Evolutionary conservation across 2,329 filamentous ascomycete genomes (phyloP).

Genomic region (Neofusicoccum ribis): DNA sequence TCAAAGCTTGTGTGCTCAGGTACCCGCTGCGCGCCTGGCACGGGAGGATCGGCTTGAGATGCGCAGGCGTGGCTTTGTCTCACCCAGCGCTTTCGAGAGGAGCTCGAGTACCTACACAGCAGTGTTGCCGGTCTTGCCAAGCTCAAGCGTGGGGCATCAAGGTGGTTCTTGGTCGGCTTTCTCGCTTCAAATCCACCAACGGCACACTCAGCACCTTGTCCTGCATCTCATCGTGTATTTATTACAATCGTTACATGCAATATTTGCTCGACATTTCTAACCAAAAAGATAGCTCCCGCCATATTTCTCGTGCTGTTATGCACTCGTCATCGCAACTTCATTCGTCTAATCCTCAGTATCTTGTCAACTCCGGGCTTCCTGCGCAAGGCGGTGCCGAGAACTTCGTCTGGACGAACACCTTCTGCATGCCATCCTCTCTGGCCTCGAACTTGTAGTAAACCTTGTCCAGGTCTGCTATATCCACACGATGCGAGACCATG

Average conservation of each 20-base stretch:
- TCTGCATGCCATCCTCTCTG: constrained; percentile 73
- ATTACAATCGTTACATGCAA: neutral
- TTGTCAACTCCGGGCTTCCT: constrained; percentile 55
- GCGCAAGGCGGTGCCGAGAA: constrained; percentile 54
- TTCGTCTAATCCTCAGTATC: constrained; percentile 27
- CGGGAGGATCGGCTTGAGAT: too few relatives aligned
- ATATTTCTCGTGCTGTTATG: neutral
- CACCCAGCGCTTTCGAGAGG: too few relatives aligned
- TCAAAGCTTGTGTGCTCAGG: constrained; percentile 4
- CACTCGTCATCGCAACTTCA: too few relatives aligned
- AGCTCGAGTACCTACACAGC: too few relatives aligned
- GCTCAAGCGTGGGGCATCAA: too few relatives aligned
- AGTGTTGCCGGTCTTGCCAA: too few relatives aligned
- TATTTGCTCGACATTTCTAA: neutral
- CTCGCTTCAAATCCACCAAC: too few relatives aligned
- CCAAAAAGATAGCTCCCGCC: neutral
- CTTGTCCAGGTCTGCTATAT: constrained; percentile 51
- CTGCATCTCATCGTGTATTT: neutral
- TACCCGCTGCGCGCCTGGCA: neutral
- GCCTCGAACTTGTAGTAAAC: constrained; percentile 68
- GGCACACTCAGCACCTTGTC: too few relatives aligned
- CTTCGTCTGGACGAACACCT: constrained; percentile 68
- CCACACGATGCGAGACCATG: constrained; percentile 78
- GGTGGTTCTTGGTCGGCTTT: too few relatives aligned
- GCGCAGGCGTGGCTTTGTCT: too few relatives aligned